Conservation (phyloP, 2,329 filamentous ascomycete species). For the Pyricularia grisea region DNA sequence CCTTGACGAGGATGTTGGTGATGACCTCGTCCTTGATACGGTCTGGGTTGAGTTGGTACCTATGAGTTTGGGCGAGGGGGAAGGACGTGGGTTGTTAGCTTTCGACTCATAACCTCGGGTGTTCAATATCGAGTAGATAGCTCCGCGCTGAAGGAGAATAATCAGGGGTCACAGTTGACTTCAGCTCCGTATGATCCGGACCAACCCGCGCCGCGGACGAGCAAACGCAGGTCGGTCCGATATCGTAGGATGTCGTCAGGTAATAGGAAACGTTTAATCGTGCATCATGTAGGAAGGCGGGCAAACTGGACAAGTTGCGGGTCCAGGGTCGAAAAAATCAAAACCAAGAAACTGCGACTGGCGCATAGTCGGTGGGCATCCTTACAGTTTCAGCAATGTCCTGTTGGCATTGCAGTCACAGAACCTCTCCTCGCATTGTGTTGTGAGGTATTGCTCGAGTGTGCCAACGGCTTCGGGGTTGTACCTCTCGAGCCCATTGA, state of each 20-base stretch:
- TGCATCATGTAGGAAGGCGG: conserved; percentile 52
- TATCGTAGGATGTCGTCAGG: conserved; percentile 47
- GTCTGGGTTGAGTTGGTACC: conserved; percentile 99
- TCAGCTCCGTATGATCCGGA: conserved; percentile 34
- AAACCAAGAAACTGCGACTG: conserved; percentile 9
- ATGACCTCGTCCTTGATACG: conserved; percentile 93
- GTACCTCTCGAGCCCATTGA: conserved; percentile 96
- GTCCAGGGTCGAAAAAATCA: conserved; percentile 8
- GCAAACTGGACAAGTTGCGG: conserved; percentile 5
- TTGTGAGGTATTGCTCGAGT: conserved; percentile 88
- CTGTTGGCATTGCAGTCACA: conserved; percentile 96
- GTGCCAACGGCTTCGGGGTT: conserved; percentile 92
- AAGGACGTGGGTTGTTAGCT: conserved; percentile 7
- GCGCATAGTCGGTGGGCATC: conserved; percentile 18
- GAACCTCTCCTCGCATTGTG: conserved; percentile 91
- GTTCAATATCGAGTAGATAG: not conserved
- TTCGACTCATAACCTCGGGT: not conserved
- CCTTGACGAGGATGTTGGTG: conserved; percentile 98
- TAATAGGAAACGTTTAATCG: conserved; percentile 97
- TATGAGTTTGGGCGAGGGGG: conserved; percentile 25
- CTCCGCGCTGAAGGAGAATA: conserved; percentile 14
- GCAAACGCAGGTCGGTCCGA: not conserved
- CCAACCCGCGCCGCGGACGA: not conserved
- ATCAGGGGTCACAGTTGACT: conserved; percentile 68
- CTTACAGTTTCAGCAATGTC: conserved; percentile 93